Base-by-base conservation (phyloP, 768 basidiomycete genomes). In the Pleurotus salmoneostramineus region DNA sequence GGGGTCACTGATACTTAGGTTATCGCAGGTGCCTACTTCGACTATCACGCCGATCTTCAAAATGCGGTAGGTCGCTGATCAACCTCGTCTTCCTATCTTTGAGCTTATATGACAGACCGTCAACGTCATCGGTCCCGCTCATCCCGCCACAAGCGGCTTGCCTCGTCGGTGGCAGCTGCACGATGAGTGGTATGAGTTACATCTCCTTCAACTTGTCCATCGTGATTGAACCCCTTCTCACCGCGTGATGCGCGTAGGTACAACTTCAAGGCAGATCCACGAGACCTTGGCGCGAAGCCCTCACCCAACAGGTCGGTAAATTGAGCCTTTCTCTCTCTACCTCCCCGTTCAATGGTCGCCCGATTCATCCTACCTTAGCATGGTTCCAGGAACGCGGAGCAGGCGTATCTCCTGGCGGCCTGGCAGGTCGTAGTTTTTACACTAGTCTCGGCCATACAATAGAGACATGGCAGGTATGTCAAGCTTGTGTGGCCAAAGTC, bases 311-410 rank as follows among this genome's bases (percentile, higher is more conserved):
- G 89, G 90, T 85, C 68, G 62, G 76, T 62, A 4, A 12, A 14
- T 43, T 12, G 35, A 7, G 33, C 31, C 17, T 6, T 42, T 5
- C 36, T 35, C 17, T 34, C 17, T 43, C 21, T 45, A 31, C 12
- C 37, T 31, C 31, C n/a, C n/a, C n/a, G n/a, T n/a, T n/a, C n/a
- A n/a, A n/a, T n/a, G n/a, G n/a, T n/a, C n/a, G n/a, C n/a, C n/a
- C n/a, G n/a, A n/a, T n/a, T n/a, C n/a, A 21, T 21, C 12, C 40
- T 27, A 21, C 37, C 37, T 47, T 61, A 91, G 91, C 93, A 17
- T 95, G 91, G 92, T 93, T 81, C 68, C 91, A 93, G 69, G 85
- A 88, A 61, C 80, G 76, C 2, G 89, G 89, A 14, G 83, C 86
- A 32, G 90, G 90, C 0, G 81, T 83, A 3, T 74, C 82, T 61